A percentile compares a stretch with the other conserved stretches of the same genome.
Conservation (phyloP, 208 protist genomes). For the Acanthamoeba lenticulata region DNA sequence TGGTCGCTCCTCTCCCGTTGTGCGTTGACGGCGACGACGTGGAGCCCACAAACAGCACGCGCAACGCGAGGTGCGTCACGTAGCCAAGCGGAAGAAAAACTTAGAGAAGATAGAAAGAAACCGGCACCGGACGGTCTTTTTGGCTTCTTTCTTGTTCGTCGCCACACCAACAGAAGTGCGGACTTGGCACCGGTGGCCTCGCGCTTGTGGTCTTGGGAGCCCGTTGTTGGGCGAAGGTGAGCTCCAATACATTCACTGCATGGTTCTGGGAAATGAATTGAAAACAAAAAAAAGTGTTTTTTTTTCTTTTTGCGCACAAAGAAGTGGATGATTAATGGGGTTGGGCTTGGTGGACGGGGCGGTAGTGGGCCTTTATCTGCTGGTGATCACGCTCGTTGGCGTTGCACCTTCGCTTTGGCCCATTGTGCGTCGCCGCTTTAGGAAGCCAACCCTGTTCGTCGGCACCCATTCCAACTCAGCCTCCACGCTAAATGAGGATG, state of each 20-base stretch:
- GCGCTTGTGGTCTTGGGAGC: neutral
- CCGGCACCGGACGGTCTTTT: too few relatives aligned
- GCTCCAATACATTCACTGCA: neutral
- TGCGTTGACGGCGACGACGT: too few relatives aligned
- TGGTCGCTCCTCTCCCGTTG: too few relatives aligned
- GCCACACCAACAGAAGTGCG: too few relatives aligned
- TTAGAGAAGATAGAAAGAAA: too few relatives aligned
- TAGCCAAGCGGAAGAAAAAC: too few relatives aligned
- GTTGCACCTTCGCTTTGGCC: neutral
- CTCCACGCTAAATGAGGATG: neutral
- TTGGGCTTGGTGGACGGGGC: slow-evolving; percentile 19
- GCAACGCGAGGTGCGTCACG: too few relatives aligned
- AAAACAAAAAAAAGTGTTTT: neutral
- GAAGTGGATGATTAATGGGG: neutral
- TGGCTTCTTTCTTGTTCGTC: too few relatives aligned
- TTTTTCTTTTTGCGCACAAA: neutral
- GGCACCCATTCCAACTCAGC: too few relatives aligned
- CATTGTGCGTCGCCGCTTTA: neutral
- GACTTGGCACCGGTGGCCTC: too few relatives aligned
- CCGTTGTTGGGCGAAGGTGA: too few relatives aligned
- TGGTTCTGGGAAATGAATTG: neutral
- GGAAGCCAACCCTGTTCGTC: neutral
- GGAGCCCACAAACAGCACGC: too few relatives aligned
- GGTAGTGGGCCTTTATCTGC: slow-evolving; percentile 27
- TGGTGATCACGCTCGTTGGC: neutral